These are phyloP conservation scores for Aspergillus thermomutatus DNA, from an alignment of 2,329 filamentous ascomycete genomes.

Conservation along the genomic window DNA sequence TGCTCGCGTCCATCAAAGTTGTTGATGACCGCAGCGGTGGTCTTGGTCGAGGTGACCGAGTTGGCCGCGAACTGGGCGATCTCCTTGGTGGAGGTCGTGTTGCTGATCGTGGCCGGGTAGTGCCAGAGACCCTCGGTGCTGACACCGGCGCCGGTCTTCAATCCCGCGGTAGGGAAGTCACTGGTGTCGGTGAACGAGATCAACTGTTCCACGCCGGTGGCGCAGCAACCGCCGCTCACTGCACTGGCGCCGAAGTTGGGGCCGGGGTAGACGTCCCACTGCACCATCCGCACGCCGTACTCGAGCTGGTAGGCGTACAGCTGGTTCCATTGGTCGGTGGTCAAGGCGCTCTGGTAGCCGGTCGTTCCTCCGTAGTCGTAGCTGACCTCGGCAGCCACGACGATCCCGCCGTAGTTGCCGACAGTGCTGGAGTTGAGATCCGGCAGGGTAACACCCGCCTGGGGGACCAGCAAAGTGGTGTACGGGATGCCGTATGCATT, in stretches of 20 bases:
- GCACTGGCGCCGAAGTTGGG: constrained; percentile 47
- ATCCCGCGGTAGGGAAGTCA: constrained; percentile 53
- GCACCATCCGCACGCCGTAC: constrained; percentile 60
- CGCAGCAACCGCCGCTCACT: constrained; percentile 46
- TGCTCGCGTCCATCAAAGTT: constrained; percentile 56
- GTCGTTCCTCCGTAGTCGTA: constrained; percentile 48
- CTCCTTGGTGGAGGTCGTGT: constrained; percentile 52
- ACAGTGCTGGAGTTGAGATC: constrained; percentile 47
- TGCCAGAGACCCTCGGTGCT: constrained; percentile 56
- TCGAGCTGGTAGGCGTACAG: constrained; percentile 56
- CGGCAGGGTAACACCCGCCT: constrained; percentile 51
- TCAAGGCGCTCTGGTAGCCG: constrained; percentile 53
- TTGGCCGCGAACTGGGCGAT: constrained; percentile 53
- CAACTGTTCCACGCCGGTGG: constrained; percentile 48
- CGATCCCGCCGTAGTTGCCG: constrained; percentile 60
- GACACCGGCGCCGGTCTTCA: constrained; percentile 50
- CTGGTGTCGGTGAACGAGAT: constrained; percentile 54
- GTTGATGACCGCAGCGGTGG: constrained; percentile 59
- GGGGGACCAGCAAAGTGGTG: constrained; percentile 53
- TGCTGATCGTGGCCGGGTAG: constrained; percentile 55
- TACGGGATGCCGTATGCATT: constrained; percentile 61
- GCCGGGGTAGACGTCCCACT: constrained; percentile 56
- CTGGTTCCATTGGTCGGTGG: constrained; percentile 53
- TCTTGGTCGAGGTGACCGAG: constrained; percentile 36
- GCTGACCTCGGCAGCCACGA: constrained; percentile 52